A percentile compares a stretch with the other conserved stretches of the same genome.
Evolutionary conservation across 192 early-diverging fungal species (phyloP).

Genomic region (Coemansia aciculifera): DNA sequence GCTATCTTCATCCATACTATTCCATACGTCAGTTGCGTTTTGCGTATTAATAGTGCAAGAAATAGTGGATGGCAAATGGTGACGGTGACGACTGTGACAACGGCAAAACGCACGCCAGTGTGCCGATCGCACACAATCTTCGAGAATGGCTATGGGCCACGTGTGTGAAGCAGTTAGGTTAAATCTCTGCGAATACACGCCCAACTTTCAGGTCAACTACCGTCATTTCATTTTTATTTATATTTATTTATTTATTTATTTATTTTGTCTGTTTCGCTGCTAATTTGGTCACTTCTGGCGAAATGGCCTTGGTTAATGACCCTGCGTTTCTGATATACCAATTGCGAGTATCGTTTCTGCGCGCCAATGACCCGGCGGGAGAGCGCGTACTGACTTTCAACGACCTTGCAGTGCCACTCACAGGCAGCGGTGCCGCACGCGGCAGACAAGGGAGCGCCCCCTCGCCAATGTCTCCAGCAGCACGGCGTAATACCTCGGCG

Average conservation of each 20-base stretch:
- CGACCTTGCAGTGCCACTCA: conserved; percentile 36
- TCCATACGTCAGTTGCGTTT: background rate
- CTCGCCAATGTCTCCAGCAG: conserved; percentile 25
- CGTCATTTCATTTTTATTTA: background rate
- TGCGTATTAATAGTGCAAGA: conserved; percentile 4
- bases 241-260: background rate
- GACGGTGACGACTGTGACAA: background rate
- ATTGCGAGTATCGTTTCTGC: conserved; percentile 72
- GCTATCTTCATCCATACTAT: conserved; percentile 11
- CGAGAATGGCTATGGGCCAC: background rate
- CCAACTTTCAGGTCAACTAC: background rate
- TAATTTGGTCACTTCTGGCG: conserved; percentile 7
- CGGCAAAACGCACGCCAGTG: background rate
- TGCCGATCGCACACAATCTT: background rate
- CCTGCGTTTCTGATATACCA: conserved; percentile 73
- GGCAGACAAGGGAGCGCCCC: conserved; percentile 28
- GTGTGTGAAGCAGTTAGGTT: background rate
- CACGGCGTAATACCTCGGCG: conserved; percentile 47
- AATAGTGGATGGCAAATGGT: background rate
- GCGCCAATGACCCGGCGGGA: conserved; percentile 68
- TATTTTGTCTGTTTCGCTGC: background rate
- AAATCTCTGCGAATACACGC: background rate
- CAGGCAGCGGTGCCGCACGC: background rate
- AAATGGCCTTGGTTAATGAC: conserved; percentile 72
- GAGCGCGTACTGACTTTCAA: conserved; percentile 73